phyloP scores from a whole-genome alignment of 106 monocot genomes.

The Phalaenopsis equestris region DNA sequence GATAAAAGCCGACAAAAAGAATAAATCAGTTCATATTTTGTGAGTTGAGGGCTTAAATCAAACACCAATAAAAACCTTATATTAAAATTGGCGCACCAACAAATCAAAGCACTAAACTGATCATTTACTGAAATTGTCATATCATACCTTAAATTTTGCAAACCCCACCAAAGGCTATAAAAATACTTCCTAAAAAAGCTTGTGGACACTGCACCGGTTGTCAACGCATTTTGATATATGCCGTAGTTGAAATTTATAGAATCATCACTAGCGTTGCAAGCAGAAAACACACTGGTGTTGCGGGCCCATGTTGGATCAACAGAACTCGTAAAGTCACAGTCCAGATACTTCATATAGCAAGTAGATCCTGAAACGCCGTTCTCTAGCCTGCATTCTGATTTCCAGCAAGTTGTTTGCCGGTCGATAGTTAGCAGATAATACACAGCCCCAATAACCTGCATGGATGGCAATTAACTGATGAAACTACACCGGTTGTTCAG shows the following conservation, averaged over 20 bases:
- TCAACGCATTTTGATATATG: constrained; percentile 47
- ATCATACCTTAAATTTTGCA: constrained; percentile 81
- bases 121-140: background rate
- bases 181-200: constrained; percentile 63
- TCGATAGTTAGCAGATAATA: constrained; percentile 67
- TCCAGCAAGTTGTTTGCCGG: constrained; percentile 88
- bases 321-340: constrained; percentile 31
- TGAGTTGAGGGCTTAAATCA: too few species aligned
- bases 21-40: too few species aligned
- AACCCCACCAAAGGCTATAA: constrained; percentile 94
- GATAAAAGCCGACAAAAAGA: too few species aligned
- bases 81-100: background rate
- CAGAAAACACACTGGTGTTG: constrained; percentile 42
- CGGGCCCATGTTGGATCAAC: constrained; percentile 32
- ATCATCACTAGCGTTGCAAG: constrained; percentile 42
- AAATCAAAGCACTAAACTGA: background rate
- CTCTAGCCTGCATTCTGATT: constrained; percentile 40
- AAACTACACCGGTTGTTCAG: background rate
- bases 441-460: constrained; percentile 70
- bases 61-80: too few species aligned
- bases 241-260: constrained; percentile 53
- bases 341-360: constrained; percentile 39
- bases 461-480: background rate
- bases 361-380: background rate
- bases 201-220: constrained; percentile 36